These are phyloP conservation scores for Chalciporus sp. DNA, from an alignment of 1,284 basidiomycete genomes.

Conservation along the genomic window DNA sequence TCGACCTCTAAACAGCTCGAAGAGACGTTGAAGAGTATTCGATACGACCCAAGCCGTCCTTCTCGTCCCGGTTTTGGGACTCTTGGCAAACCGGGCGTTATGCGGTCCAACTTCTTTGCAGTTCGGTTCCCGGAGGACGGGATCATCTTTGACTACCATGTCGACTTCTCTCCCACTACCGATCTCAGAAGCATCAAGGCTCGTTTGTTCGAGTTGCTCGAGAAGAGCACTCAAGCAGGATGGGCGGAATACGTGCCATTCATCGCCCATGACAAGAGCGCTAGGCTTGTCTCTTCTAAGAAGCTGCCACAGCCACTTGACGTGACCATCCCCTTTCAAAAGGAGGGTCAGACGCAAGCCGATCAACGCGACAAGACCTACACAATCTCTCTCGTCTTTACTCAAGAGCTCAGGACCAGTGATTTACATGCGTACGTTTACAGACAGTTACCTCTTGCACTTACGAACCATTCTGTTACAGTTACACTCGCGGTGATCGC, in stretches of 20 bases:
- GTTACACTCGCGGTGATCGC: constrained; percentile 53
- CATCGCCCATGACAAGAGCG: constrained; percentile 64
- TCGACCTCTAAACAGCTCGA: constrained; percentile 45
- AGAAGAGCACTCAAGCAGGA: constrained; percentile 40
- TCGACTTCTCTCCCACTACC: constrained; percentile 56
- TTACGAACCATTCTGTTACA: constrained; percentile 26
- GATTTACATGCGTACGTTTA: constrained; percentile 52
- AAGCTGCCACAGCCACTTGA: constrained; percentile 58
- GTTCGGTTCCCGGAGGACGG: constrained; percentile 48
- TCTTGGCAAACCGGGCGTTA: constrained; percentile 48
- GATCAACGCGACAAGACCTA: constrained; percentile 48
- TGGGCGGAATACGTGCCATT: constrained; percentile 45
- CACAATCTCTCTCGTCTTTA: constrained; percentile 51
- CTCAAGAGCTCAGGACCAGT: constrained; percentile 45
- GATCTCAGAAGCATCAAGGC: constrained; percentile 48
- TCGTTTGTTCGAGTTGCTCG: constrained; percentile 63
- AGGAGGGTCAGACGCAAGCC: constrained; percentile 54
- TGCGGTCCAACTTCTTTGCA: constrained; percentile 73
- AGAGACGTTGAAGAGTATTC: constrained; percentile 43
- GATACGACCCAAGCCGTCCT: constrained; percentile 46
- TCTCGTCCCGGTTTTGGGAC: constrained; percentile 70
- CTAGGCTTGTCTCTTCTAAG: constrained; percentile 57
- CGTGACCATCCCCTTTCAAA: constrained; percentile 51
- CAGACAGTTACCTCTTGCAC: not conserved
- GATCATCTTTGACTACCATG: constrained; percentile 59